Evolutionary conservation across 2,329 filamentous ascomycete species (phyloP), one percentile per base, ranked within the genome.

Genomic region (Aspergillus sp.): DNA sequence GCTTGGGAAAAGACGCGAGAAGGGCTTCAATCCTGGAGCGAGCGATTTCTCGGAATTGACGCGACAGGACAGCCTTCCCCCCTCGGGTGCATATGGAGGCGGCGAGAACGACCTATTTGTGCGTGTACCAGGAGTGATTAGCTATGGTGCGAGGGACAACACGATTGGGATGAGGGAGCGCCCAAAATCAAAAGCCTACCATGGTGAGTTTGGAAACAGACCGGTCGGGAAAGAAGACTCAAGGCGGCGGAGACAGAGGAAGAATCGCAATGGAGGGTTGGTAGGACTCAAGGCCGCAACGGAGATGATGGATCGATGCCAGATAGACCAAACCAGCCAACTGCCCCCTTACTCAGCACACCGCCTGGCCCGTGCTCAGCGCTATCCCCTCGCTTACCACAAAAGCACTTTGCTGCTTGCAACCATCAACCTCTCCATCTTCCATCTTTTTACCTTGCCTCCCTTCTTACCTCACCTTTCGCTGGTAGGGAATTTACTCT

Each of bases 11-110:
- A 9, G 93, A 95, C 60, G 95, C 94, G 52, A 99, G 87, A 52
- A 99, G 85, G 51, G 89, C 94, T 80, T 99, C 95, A 69, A 99
- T 92, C 70, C 95, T 86, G 46, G 95, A 96, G 72, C 94, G 85
- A 73, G 93, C 89, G 84, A 99, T 97, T 78, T 97, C 93, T 65
- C 93, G 87, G 76, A 99, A 99, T 77, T 96, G 91, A 68, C 95
- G 88, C 60, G 94, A 97, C 74, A 99, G 87, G 69, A 99, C 92
- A 75, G 93, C 90, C 82, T 99, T 99, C 73, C 94, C 94, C 73
- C 94, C 94, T 65, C 94, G 87, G 73, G 95, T 99, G 78, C 93
- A 97, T 80, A 99, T 96, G 68, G 94, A 97, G 68, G 94, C 94
- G 75, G 93, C 94, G 73, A 99, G 90, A 74, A 99, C 90, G 74